phyloP scores from a whole-genome alignment of 495 filamentous ascomycete species.

The Xylaria longipes region DNA sequence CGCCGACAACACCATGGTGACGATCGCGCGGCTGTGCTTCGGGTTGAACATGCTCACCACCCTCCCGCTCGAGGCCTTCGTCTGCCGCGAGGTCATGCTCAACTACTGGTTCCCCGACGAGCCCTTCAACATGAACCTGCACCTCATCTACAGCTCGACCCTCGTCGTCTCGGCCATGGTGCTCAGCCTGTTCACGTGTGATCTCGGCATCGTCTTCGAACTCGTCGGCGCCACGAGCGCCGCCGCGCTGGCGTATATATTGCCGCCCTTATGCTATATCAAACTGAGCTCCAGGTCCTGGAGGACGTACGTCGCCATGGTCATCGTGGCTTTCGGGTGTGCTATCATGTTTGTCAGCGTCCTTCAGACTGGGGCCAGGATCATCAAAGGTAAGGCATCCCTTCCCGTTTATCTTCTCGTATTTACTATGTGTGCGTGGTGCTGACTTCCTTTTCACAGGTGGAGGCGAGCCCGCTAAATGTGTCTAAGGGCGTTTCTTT shows the following conservation, averaged over 20 bases:
- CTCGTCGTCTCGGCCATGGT: slow-evolving; percentile 81
- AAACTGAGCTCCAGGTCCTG: slow-evolving; percentile 83
- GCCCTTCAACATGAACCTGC: slow-evolving; percentile 80
- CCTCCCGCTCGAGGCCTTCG: slow-evolving; percentile 92
- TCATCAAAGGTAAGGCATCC: slow-evolving; percentile 53
- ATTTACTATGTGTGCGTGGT: not conserved
- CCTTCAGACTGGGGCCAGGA: slow-evolving; percentile 73
- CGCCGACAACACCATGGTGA: slow-evolving; percentile 85
- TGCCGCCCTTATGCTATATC: slow-evolving; percentile 93
- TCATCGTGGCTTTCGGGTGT: slow-evolving; percentile 76
- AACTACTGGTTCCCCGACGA: slow-evolving; percentile 87
- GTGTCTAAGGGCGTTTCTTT: slow-evolving; percentile 30
- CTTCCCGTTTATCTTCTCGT: not conserved
- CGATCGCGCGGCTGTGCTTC: slow-evolving; percentile 92
- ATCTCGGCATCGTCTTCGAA: slow-evolving; percentile 93
- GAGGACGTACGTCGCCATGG: slow-evolving; percentile 73
- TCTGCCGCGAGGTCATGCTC: slow-evolving; percentile 94
- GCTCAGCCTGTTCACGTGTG: slow-evolving; percentile 82
- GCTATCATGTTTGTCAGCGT: slow-evolving; percentile 86
- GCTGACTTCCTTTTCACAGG: slow-evolving; percentile 30
- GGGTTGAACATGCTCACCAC: slow-evolving; percentile 99
- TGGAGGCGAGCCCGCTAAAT: slow-evolving; percentile 39
- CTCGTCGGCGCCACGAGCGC: slow-evolving; percentile 94
- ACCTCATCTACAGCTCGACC: slow-evolving; percentile 81
- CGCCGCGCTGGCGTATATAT: slow-evolving; percentile 90